These are phyloP conservation scores for Mortierella sp. DNA, from an alignment of 371 early-diverging fungal genomes.

Conservation along the genomic window DNA sequence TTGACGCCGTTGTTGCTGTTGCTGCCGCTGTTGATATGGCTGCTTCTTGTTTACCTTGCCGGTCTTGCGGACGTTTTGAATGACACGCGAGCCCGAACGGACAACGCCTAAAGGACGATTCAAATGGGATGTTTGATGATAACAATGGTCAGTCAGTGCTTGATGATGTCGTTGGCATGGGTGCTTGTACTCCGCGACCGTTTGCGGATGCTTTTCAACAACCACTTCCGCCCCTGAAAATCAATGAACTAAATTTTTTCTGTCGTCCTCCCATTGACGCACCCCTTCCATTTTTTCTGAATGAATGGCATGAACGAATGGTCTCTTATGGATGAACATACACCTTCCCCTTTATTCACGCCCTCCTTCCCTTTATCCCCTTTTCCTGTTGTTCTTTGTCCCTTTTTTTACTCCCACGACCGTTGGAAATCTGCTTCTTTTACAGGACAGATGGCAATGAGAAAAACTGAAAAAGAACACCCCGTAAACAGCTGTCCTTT, in stretches of 20 bases:
- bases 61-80: conserved; percentile 56
- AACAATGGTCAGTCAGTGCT: background rate
- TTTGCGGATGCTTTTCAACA: too few relatives aligned
- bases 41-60: conserved; percentile 43
- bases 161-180: background rate
- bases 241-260: background rate
- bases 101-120: conserved; percentile 24
- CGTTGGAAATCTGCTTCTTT: background rate
- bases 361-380: background rate
- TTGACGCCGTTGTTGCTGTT: background rate
- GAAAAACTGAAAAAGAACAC: background rate
- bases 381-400: background rate
- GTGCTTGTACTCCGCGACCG: background rate
- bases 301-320: background rate
- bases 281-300: background rate
- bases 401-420: conserved; percentile 12
- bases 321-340: background rate
- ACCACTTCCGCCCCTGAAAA: background rate
- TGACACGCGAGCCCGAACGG: conserved; percentile 48
- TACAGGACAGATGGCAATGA: background rate
- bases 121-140: background rate
- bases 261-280: background rate
- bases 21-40: background rate
- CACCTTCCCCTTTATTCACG: background rate
- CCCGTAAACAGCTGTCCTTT: background rate